Percentiles rank a stretch among this genome's conserved stretches.
Evolutionary conservation across 2,329 filamentous ascomycete genomes (phyloP).

Genomic region (Aspergillus aculeatinus): DNA sequence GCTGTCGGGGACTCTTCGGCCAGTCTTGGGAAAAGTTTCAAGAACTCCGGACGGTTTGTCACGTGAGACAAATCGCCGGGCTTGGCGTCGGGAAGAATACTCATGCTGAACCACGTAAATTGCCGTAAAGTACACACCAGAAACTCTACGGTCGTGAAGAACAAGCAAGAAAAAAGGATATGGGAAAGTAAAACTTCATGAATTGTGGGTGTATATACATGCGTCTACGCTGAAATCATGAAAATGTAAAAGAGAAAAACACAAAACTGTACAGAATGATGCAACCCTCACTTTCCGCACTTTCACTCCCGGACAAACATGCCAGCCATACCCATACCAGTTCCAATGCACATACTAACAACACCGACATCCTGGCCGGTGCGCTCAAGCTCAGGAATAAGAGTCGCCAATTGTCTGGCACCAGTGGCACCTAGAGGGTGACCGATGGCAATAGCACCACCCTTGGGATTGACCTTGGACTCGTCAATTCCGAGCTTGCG

Average conservation of each 20-base stretch:
- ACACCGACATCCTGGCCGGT: slow-evolving; percentile 73
- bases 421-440: slow-evolving; percentile 90
- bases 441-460: slow-evolving; percentile 89
- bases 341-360: slow-evolving; percentile 86
- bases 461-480: slow-evolving; percentile 82
- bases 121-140: too few relatives aligned
- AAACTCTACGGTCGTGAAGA: not conserved
- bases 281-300: slow-evolving; percentile 1
- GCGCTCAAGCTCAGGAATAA: slow-evolving; percentile 68
- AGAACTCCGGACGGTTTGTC: slow-evolving; percentile 13
- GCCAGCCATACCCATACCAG: slow-evolving; percentile 74
- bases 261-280: slow-evolving; percentile 5
- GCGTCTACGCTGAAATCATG: slow-evolving; percentile 22
- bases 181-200: not conserved
- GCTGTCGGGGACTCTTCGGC: slow-evolving; percentile 3
- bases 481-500: slow-evolving; percentile 60
- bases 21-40: slow-evolving; percentile 21
- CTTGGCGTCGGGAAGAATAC: slow-evolving; percentile 10
- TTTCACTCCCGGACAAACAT: slow-evolving; percentile 64
- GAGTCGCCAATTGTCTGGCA: slow-evolving; percentile 73
- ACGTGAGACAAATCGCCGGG: slow-evolving; percentile 23
- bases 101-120: not conserved
- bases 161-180: slow-evolving; percentile 4
- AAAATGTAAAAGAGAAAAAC: slow-evolving; percentile 5
- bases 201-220: slow-evolving; percentile 18